phyloP scores from a whole-genome alignment of 192 early-diverging fungal species.

The Mortierella alpina region DNA sequence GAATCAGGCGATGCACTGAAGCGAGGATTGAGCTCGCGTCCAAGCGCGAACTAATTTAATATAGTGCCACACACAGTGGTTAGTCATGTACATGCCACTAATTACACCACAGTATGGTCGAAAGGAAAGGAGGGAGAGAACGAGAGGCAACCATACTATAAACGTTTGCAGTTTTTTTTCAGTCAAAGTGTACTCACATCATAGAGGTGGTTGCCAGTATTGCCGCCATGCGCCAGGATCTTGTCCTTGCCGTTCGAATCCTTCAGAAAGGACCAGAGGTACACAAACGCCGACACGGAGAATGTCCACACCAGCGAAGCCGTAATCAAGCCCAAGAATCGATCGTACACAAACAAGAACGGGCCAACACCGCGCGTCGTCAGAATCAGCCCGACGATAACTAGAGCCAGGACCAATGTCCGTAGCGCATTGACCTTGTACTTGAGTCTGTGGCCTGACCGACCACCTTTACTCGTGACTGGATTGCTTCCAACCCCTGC shows the following conservation, averaged over 20 bases:
- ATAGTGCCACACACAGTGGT: neutral
- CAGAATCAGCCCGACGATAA: constrained; percentile 53
- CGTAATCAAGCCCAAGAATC: constrained; percentile 78
- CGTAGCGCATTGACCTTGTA: constrained; percentile 90
- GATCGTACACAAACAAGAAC: constrained; percentile 85
- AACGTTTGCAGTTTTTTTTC: too few relatives aligned
- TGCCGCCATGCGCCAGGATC: constrained; percentile 85
- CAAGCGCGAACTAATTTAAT: constrained; percentile 82
- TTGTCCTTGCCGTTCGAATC: constrained; percentile 51
- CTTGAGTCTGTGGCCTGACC: constrained; percentile 74
- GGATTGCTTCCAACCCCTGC: constrained; percentile 40
- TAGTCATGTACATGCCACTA: too few relatives aligned
- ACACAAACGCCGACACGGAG: constrained; percentile 75
- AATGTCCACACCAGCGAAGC: constrained; percentile 76
- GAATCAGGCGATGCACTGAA: constrained; percentile 58
- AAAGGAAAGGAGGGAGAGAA: neutral
- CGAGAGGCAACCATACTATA: neutral
- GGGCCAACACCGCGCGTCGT: constrained; percentile 64
- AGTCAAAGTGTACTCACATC: constrained; percentile 78
- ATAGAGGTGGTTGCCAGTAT: constrained; percentile 91
- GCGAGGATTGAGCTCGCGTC: constrained; percentile 96
- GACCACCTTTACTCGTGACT: constrained; percentile 59
- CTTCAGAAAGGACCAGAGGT: constrained; percentile 76
- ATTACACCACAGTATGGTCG: too few relatives aligned
- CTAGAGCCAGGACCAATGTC: constrained; percentile 64